Evolutionary conservation across 78 protist species (phyloP).

Genomic region (Bodo saltans): DNA sequence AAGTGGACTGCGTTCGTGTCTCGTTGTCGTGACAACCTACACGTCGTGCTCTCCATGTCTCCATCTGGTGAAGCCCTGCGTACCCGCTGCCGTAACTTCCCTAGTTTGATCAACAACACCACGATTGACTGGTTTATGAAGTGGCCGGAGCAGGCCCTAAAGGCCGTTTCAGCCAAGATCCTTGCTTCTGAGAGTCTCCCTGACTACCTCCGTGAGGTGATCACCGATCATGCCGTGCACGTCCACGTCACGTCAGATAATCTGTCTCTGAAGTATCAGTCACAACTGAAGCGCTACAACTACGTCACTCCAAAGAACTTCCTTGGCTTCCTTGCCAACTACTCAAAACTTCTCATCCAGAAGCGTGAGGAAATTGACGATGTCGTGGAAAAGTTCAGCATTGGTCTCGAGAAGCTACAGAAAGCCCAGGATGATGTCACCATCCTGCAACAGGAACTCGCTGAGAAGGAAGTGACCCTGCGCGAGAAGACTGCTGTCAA

Average conservation of each 20-base stretch:
- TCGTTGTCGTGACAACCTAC: constrained; percentile 77
- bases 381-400: constrained; percentile 34
- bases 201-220: neutral
- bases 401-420: constrained; percentile 67
- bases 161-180: constrained; percentile 52
- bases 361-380: constrained; percentile 32
- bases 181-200: constrained; percentile 30
- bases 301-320: constrained; percentile 89
- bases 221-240: constrained; percentile 64
- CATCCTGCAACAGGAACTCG: constrained; percentile 37
- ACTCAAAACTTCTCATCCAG: constrained; percentile 44
- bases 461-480: constrained; percentile 42
- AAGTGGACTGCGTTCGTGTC: constrained; percentile 69
- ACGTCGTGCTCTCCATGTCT: constrained; percentile 79
- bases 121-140: constrained; percentile 82
- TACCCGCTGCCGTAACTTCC: constrained; percentile 77
- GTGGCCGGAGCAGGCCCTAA: constrained; percentile 80
- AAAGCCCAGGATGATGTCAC: constrained; percentile 69
- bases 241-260: constrained; percentile 48
- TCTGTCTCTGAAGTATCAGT: constrained; percentile 27
- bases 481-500: constrained; percentile 42
- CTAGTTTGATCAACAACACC: constrained; percentile 76
- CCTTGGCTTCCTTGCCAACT: constrained; percentile 73
- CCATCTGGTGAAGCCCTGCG: constrained; percentile 79
- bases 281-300: constrained; percentile 54